These are phyloP conservation scores for Alternaria arbusti DNA, from an alignment of 2,329 filamentous ascomycete genomes.

Conservation along the genomic window DNA sequence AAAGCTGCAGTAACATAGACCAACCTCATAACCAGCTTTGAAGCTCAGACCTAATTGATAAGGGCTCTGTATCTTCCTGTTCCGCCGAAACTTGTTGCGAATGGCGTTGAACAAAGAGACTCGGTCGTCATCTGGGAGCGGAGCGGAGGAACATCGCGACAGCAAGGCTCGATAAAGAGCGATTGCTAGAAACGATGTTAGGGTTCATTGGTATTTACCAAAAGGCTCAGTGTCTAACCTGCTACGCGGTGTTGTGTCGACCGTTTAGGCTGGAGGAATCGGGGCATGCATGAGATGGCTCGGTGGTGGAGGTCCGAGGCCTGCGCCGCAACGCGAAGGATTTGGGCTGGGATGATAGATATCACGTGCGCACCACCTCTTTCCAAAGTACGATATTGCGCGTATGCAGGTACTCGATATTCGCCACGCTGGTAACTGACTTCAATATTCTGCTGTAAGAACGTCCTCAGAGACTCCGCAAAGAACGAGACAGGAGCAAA, in stretches of 20 bases:
- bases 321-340: slow-evolving; percentile 12
- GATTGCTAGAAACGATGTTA: slow-evolving; percentile 57
- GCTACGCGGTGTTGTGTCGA: slow-evolving; percentile 60
- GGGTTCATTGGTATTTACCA: not conserved
- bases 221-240: slow-evolving; percentile 44
- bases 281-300: slow-evolving; percentile 52
- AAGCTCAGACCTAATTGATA: slow-evolving; percentile 68
- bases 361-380: slow-evolving; percentile 28
- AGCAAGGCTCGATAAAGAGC: slow-evolving; percentile 76
- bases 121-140: slow-evolving; percentile 59
- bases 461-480: not conserved
- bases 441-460: not conserved
- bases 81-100: slow-evolving; percentile 67
- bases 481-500: not conserved
- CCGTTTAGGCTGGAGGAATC: slow-evolving; percentile 53
- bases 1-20: not conserved
- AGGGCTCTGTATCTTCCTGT: slow-evolving; percentile 63
- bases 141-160: slow-evolving; percentile 61
- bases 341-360: slow-evolving; percentile 19
- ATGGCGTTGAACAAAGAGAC: slow-evolving; percentile 65
- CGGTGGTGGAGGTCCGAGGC: slow-evolving; percentile 15
- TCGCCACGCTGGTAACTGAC: not conserved
- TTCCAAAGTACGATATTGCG: not conserved
- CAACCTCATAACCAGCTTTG: slow-evolving; percentile 70
- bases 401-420: not conserved